Evolutionary conservation across 495 filamentous ascomycete genomes (phyloP), one percentile per base, ranked within the genome.

Genomic region (Annulohypoxylon moriforme): DNA sequence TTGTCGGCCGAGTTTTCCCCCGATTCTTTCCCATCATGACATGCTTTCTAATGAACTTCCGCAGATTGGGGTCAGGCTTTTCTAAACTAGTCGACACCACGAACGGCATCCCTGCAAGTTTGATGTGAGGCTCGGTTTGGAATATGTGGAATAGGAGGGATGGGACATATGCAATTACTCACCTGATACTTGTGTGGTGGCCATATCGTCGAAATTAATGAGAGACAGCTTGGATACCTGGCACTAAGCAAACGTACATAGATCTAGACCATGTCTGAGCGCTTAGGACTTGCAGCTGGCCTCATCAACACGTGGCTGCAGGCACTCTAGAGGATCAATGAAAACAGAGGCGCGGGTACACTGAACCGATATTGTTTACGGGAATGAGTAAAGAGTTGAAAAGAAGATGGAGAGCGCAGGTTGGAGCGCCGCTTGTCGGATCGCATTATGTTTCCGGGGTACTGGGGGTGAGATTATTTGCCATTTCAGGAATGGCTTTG

Each of bases 11-110:
- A 34, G 24, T 50, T 36, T 61, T 70, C 5, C 62, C 75, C 29
- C 72, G 74, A 60, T 86, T 86, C 74, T 84, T 85, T 5, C 84
- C 84, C 9, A 77, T 74, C 84, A 85, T 86, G 1, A 85, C 84
- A 78, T 84, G 80, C 60, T 81, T 82, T 33, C 83, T 77, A 64
- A 84, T 85, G 25, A 80, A 61, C 64, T 77, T 82, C 33, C 82
- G 80, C 38, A 75, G 44, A 27, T 81, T 71, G 6, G 77, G 53
- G 53, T 80, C 72, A 18, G 71, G 40, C 56, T 83, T 78, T 36
- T 72, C 60, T 18, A 61, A 33, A 5, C 55, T 59, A 25, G 76
- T 82, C 33, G 76, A 72, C 13, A 78, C 75, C 29, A 79, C 66
- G 64, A 80, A 81, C 20, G 65, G 75, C 25, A 72, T 58, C 3